These are phyloP conservation scores for Camellia granthamiana DNA, from an alignment of 148 eudicot genomes.

Conservation along the genomic window DNA sequence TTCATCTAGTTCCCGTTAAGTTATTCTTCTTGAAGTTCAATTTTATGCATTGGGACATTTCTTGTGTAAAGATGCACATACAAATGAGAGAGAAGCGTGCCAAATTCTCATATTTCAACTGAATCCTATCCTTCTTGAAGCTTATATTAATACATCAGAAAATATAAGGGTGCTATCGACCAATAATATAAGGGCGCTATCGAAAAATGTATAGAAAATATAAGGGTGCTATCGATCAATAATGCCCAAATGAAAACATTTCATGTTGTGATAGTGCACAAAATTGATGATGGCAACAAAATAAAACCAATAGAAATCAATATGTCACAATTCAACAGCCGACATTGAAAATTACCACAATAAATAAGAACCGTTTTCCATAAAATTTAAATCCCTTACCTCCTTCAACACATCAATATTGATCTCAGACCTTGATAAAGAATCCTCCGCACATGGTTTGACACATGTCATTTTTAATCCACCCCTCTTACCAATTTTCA, in stretches of 20 bases:
- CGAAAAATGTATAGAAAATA: neutral
- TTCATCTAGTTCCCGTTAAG: neutral
- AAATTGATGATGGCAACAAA: neutral
- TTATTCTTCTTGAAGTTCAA: neutral
- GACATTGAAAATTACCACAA: neutral
- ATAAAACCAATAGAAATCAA: neutral
- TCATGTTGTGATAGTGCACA: neutral
- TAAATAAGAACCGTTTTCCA: neutral
- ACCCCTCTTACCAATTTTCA: conserved; percentile 83
- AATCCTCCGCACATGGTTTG: conserved; percentile 90
- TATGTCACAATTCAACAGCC: neutral
- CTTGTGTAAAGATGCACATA: neutral
- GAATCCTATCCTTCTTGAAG: neutral
- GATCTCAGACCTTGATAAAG: conserved; percentile 70
- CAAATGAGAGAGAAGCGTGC: neutral
- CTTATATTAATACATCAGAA: neutral
- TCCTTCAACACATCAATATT: conserved; percentile 86
- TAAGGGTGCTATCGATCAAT: neutral
- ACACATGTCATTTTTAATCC: conserved; percentile 51
- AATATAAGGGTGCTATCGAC: neutral
- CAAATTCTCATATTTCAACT: neutral
- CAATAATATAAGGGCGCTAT: too few relatives aligned
- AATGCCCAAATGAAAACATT: neutral
- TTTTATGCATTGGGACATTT: neutral
- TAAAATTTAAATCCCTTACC: conserved; percentile 38